phyloP scores from a whole-genome alignment of 1,139 yeast genomes.

The Kazachstania sp. region DNA sequence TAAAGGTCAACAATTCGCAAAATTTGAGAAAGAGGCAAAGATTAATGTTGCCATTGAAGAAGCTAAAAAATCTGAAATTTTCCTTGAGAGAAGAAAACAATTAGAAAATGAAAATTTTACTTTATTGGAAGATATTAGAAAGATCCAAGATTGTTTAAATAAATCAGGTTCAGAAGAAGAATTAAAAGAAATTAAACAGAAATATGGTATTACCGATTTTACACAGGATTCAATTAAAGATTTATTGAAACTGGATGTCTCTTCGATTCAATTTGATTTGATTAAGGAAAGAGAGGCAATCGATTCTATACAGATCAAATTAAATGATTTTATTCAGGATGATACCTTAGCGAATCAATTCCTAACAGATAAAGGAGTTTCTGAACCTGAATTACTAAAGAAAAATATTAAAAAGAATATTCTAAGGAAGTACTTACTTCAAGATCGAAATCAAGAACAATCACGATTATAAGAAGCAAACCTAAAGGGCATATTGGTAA shows the following conservation, averaged over 20 bases:
- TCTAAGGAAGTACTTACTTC: conserved; percentile 40
- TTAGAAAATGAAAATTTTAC: conserved; percentile 27
- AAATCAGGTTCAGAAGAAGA: conserved; percentile 33
- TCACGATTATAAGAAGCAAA: neutral
- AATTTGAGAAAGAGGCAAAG: conserved; percentile 68
- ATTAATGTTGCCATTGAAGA: conserved; percentile 57
- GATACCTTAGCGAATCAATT: conserved; percentile 30
- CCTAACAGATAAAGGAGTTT: conserved; percentile 28
- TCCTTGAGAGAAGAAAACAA: conserved; percentile 41
- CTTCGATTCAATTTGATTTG: conserved; percentile 32
- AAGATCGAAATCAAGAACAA: conserved; percentile 4
- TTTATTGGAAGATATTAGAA: conserved; percentile 23
- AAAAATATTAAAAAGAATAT: conserved; percentile 45
- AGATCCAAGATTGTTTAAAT: conserved; percentile 29
- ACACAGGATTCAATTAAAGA: conserved; percentile 40
- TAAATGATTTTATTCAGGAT: conserved; percentile 32
- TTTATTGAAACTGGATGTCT: conserved; percentile 35
- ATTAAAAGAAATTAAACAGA: conserved; percentile 40
- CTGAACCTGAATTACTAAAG: conserved; percentile 33
- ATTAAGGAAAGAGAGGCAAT: conserved; percentile 25
- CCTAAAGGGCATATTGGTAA: too few species aligned
- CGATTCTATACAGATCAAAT: conserved; percentile 31
- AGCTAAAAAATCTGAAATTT: conserved; percentile 41
- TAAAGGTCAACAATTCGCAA: conserved; percentile 85
- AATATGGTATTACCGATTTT: conserved; percentile 54